A percentile compares a stretch with the other conserved stretches of the same genome.
These are phyloP conservation scores for Lichtheimia ramosa DNA, from an alignment of 371 early-diverging fungal genomes.

Conservation along the genomic window DNA sequence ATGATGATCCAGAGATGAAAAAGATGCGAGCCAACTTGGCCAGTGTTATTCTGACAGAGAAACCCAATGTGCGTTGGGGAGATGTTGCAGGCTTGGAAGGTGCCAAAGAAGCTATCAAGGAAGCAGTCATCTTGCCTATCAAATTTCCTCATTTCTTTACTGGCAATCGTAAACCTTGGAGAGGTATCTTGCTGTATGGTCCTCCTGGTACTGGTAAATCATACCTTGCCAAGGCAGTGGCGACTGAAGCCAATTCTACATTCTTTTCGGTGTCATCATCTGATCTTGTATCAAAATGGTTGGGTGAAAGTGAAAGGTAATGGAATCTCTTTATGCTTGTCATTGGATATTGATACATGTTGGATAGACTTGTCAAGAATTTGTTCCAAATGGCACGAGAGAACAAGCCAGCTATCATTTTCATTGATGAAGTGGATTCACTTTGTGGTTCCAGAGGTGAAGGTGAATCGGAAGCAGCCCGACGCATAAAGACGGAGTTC, in stretches of 20 bases:
- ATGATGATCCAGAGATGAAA: constrained; percentile 89
- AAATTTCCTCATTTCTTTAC: constrained; percentile 96
- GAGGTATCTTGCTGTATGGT: constrained; percentile 97
- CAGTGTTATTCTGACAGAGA: constrained; percentile 90
- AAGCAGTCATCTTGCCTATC: constrained; percentile 98
- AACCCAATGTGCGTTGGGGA: constrained; percentile 94
- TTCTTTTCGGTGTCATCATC: constrained; percentile 96
- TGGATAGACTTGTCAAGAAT: constrained; percentile 76
- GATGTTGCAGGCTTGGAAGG: constrained; percentile 98
- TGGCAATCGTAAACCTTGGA: constrained; percentile 93
- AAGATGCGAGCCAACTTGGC: constrained; percentile 82
- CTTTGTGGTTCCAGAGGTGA: constrained; percentile 93
- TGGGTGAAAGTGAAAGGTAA: constrained; percentile 94
- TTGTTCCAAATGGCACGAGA: constrained; percentile 95
- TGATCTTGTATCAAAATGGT: constrained; percentile 96
- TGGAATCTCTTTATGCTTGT: neutral
- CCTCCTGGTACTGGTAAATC: constrained; percentile 99
- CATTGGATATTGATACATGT: neutral
- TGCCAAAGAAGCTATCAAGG: constrained; percentile 98
- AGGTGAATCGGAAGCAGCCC: constrained; percentile 92
- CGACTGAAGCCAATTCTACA: constrained; percentile 94
- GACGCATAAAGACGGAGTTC: constrained; percentile 92
- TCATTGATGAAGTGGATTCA: constrained; percentile 99
- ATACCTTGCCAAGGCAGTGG: constrained; percentile 96
- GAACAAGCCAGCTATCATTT: constrained; percentile 92